phyloP scores from a whole-genome alignment of 2,329 filamentous ascomycete species.

The Aspergillus puulaauensis region DNA sequence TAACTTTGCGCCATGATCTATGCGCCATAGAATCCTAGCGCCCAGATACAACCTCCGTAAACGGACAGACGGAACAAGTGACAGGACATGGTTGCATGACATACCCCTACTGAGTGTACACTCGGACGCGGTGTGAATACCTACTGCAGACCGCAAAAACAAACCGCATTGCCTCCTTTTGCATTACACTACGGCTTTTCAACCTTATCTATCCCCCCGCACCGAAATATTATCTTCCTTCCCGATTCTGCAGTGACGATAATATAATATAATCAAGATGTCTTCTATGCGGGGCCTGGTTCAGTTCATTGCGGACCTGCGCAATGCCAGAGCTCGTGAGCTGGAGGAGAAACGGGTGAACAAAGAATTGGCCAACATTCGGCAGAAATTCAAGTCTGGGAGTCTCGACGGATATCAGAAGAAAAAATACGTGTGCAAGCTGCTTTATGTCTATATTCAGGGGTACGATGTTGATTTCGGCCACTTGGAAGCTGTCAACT shows the following conservation, averaged over 20 bases:
- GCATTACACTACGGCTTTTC: neutral
- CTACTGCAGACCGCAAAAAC: neutral
- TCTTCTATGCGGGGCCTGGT: constrained; percentile 71
- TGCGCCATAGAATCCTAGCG: constrained; percentile 18
- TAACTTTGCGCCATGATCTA: constrained; percentile 22
- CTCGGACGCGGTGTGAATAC: constrained; percentile 2
- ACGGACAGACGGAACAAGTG: neutral
- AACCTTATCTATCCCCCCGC: neutral
- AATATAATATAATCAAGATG: constrained; percentile 26
- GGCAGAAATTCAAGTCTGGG: constrained; percentile 97
- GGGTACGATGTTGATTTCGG: constrained; percentile 99
- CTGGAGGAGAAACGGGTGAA: constrained; percentile 99
- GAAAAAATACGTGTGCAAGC: constrained; percentile 99
- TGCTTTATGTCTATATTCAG: constrained; percentile 98
- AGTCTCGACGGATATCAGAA: constrained; percentile 95
- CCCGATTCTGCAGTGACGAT: neutral
- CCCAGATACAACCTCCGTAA: neutral
- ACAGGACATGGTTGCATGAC: constrained; percentile 34
- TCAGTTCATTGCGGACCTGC: constrained; percentile 95
- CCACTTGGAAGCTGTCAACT: constrained; percentile 94
- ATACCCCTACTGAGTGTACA: constrained; percentile 6
- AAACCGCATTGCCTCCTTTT: neutral
- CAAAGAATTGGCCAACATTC: constrained; percentile 97
- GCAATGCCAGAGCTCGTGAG: constrained; percentile 92
- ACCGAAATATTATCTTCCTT: neutral